A percentile compares a stretch with the other conserved stretches of the same genome.
These are phyloP conservation scores for Epichloe sylvatica DNA, from an alignment of 2,329 filamentous ascomycete genomes.

Conservation along the genomic window DNA sequence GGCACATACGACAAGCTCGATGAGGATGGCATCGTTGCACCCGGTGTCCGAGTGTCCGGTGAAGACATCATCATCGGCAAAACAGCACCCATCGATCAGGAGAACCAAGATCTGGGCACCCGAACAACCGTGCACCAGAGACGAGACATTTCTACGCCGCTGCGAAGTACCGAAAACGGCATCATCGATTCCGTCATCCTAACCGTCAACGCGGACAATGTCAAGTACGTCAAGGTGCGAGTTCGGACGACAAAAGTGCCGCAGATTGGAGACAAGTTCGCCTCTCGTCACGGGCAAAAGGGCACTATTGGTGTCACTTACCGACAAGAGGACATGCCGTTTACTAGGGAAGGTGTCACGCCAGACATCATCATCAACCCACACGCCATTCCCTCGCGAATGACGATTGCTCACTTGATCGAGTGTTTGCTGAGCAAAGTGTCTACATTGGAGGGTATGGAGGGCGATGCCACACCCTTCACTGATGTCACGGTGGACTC, in stretches of 20 bases:
- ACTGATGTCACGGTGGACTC: conserved; percentile 95
- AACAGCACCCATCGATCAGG: conserved; percentile 84
- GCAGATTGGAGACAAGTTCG: conserved; percentile 98
- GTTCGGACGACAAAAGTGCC: conserved; percentile 96
- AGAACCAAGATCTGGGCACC: conserved; percentile 86
- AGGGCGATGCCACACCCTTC: conserved; percentile 95
- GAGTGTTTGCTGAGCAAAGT: conserved; percentile 97
- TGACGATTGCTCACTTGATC: conserved; percentile 99
- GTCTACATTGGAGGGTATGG: conserved; percentile 79
- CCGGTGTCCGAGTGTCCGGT: conserved; percentile 86
- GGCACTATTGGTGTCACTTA: conserved; percentile 98
- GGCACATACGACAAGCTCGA: conserved; percentile 97
- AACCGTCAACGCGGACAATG: conserved; percentile 86
- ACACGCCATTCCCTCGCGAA: conserved; percentile 97
- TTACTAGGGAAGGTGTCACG: conserved; percentile 77
- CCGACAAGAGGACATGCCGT: conserved; percentile 97
- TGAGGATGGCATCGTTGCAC: conserved; percentile 86
- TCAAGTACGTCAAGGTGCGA: conserved; percentile 93
- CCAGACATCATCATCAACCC: conserved; percentile 98
- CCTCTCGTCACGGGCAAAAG: conserved; percentile 92
- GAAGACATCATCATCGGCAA: conserved; percentile 99
- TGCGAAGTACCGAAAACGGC: conserved; percentile 91
- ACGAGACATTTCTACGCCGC: conserved; percentile 86
- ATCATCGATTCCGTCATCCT: conserved; percentile 89
- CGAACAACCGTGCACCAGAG: conserved; percentile 82